These are phyloP conservation scores for Ustilago bromivora DNA, from an alignment of 1,284 basidiomycete species.

Conservation along the genomic window DNA sequence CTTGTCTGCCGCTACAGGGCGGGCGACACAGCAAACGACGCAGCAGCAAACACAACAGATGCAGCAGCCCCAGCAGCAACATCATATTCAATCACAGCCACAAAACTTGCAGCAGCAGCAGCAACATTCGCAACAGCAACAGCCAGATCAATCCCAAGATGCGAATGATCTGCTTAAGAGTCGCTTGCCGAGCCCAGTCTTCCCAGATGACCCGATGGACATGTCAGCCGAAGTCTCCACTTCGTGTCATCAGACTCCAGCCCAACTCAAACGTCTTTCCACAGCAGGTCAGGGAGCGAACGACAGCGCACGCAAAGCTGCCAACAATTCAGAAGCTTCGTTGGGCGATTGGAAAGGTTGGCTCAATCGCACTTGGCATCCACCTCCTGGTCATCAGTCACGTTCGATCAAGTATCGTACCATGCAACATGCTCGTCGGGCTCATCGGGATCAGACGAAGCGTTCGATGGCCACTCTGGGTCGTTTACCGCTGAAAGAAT, in stretches of 20 bases:
- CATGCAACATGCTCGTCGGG: slow-evolving; percentile 49
- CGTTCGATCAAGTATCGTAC: slow-evolving; percentile 48
- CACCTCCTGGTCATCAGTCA: slow-evolving; percentile 34
- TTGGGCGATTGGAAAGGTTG: slow-evolving; percentile 51
- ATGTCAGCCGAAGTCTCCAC: slow-evolving; percentile 30
- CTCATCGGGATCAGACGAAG: slow-evolving; percentile 48
- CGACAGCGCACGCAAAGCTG: slow-evolving; percentile 36
- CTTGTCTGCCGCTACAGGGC: slow-evolving; percentile 26
- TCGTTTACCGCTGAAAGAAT: slow-evolving; percentile 55
- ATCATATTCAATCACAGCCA: slow-evolving; percentile 22
- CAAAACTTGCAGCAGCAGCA: slow-evolving; percentile 20
- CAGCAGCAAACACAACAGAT: slow-evolving; percentile 22
- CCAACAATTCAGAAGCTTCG: slow-evolving; percentile 27
- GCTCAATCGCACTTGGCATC: slow-evolving; percentile 48
- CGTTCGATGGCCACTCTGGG: slow-evolving; percentile 56
- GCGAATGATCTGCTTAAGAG: slow-evolving; percentile 37
- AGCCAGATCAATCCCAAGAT: slow-evolving; percentile 11
- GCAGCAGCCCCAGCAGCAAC: slow-evolving; percentile 24
- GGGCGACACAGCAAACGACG: slow-evolving; percentile 20
- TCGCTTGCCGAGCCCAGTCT: slow-evolving; percentile 48
- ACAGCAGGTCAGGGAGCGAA: slow-evolving; percentile 19
- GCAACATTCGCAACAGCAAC: slow-evolving; percentile 17
- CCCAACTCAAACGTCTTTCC: slow-evolving; percentile 37
- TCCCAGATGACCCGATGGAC: slow-evolving; percentile 47
- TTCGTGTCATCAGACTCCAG: slow-evolving; percentile 29